Evolutionary conservation across 352 stramenopile species (phyloP), one percentile per base, ranked within the genome.

Genomic region (Pythium brachiatum): DNA sequence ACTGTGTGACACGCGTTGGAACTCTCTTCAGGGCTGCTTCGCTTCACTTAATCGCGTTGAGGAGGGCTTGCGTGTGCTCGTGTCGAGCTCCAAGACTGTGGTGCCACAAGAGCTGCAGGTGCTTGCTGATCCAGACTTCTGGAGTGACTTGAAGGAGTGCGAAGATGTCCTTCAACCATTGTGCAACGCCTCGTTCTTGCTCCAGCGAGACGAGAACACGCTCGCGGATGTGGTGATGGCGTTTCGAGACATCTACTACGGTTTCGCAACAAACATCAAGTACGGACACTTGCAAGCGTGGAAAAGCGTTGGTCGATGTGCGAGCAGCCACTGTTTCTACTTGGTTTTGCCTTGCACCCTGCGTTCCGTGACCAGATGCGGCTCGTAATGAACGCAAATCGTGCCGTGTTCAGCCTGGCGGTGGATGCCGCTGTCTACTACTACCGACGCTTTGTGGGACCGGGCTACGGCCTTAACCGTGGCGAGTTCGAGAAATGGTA

Each of bases 181-280:
- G 3, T n/a, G 21, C 5, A 32, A 53, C 5, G 55, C 55, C 1
- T 54, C 55, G 1, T 54, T 54, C 20, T 4, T 12, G 2, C 43
- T 62, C 5, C 55, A 62, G 21, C 25, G 55, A 25, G 55, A 54
- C n/a, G 26, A 62, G 31, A 54, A 53, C 27, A 62, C 55, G 13
- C 3, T 62, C 12, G 43, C 26, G 1, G 41, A 62, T 31, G 43
- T 62, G 7, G 15, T 57, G 12, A 3, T 15, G 16, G 39, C 23
- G 8, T 64, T 47, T 18, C 44, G 32, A 7, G 44, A 50, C 5
- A 64, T 64, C 8, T 57, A 57, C 25, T 15, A 15, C 12, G 32
- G 32, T 1, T 64, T 64, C 23, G 20, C 23, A n/a, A 21, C 18
- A 12, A 20, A 53, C 44, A 11, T 15, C 21, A 16, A 18, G 11